Base-by-base conservation (phyloP, 176 grass and related monocot species). In the Raddia guianensis region DNA sequence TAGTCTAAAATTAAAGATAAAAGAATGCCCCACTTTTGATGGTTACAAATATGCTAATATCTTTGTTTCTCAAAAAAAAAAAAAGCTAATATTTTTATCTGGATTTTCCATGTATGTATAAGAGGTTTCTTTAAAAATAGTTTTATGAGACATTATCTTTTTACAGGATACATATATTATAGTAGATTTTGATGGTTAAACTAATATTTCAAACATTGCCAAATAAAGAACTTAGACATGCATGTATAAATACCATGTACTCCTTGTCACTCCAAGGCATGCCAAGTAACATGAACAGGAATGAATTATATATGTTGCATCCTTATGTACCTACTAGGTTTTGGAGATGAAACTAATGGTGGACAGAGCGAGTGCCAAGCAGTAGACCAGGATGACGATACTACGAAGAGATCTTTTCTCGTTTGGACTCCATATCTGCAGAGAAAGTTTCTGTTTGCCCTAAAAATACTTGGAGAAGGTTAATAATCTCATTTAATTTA, bases 381-480 rank as follows among this genome's bases (percentile, higher is more conserved):
- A 21, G 6, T 19, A 45, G 18, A 59, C 10, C 53, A 20, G 6
- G 58, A 62, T 7, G 43, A 77, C 44, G 66, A 37, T 7, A 54
- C 40, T 21, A 66, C 35, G 18, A 85, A 53, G 60, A 56, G 10
- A 34, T 13, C 10, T 27, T 35, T 54, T 1, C 63, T 84, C 51
- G 75, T 76, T 8, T 89, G 87, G 82, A 69, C 63, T 71, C 69
- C 76, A 37, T 81, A 37, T 57, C 56, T 89, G 1, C 48, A 89
- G 16, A 69, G 6, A 7, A 89, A 81, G 66, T 85, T 89, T 64
- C 11, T 66, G 6, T 13, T 58, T 40, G 82, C 82, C 49, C 27
- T 72, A 42, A 16, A 85, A 43, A 70, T 77, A 44, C 82, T 85
- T 66, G 82, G 82, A 50, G 72, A 70, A 64, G 72, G 87, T 88